Evolutionary conservation across 306 rosid species (phyloP).

Genomic region (Prosopis cineraria): DNA sequence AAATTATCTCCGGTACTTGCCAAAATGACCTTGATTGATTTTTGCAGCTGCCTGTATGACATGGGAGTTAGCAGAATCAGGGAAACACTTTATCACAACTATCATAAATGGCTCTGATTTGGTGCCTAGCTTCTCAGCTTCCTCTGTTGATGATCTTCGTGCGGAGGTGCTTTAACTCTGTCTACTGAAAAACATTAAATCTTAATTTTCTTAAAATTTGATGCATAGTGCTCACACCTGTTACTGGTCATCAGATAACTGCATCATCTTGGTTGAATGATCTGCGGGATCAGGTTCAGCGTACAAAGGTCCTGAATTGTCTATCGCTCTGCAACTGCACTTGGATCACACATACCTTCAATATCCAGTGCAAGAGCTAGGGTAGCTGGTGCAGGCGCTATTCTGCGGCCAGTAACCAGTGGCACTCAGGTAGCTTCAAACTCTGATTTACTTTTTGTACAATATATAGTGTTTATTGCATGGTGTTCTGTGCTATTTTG

Average conservation of each 20-base stretch:
- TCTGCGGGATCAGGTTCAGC: conserved; percentile 68
- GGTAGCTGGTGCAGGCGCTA: conserved; percentile 70
- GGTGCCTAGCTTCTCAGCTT: conserved; percentile 71
- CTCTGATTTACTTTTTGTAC: neutral
- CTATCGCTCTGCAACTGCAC: conserved; percentile 70
- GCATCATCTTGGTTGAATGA: conserved; percentile 78
- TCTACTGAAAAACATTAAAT: neutral
- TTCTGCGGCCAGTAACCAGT: conserved; percentile 62
- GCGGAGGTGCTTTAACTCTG: conserved; percentile 51
- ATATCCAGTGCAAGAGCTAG: conserved; percentile 67
- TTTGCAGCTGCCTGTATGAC: conserved; percentile 82
- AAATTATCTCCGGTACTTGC: conserved; percentile 2
- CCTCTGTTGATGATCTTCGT: conserved; percentile 72
- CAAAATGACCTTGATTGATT: neutral
- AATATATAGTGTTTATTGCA: neutral
- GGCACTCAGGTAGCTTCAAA: conserved; percentile 60
- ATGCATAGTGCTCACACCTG: neutral
- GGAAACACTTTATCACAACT: conserved; percentile 67
- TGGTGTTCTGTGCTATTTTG: neutral
- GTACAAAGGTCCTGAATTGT: conserved; percentile 61
- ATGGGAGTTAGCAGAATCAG: conserved; percentile 76
- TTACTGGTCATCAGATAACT: conserved; percentile 46
- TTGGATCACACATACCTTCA: conserved; percentile 67
- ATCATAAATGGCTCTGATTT: conserved; percentile 69
- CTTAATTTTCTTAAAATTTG: neutral